Percentiles rank a stretch among this genome's conserved stretches.
phyloP scores from a whole-genome alignment of 305 asterid species.

The Rubia peregrina region DNA sequence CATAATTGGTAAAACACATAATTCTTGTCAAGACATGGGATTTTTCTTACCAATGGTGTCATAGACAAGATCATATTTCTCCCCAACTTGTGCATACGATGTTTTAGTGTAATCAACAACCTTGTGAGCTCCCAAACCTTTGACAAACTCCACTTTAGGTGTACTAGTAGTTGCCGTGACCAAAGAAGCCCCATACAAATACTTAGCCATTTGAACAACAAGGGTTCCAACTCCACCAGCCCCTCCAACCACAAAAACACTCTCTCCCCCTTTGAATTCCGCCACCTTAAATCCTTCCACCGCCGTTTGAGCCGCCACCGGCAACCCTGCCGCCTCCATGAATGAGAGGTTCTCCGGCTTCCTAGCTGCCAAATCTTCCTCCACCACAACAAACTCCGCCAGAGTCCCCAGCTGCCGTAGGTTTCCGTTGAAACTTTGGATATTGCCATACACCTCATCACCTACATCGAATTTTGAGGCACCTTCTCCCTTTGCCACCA shows the following conservation, averaged over 20 bases:
- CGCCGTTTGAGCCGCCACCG: conserved; percentile 50
- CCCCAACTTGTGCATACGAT: conserved; percentile 32
- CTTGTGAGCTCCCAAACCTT: conserved; percentile 47
- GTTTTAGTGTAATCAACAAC: conserved; percentile 52
- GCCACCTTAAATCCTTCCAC: conserved; percentile 44
- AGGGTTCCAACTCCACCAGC: conserved; percentile 62
- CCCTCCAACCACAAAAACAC: conserved; percentile 51
- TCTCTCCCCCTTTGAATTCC: conserved; percentile 33
- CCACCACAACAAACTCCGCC: conserved; percentile 40
- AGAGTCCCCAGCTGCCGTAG: conserved; percentile 39
- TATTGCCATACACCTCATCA: conserved; percentile 56
- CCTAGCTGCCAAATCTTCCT: conserved; percentile 36
- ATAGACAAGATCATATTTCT: conserved; percentile 54
- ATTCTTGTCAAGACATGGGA: too few relatives aligned
- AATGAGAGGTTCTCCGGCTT: conserved; percentile 45
- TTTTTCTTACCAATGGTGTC: conserved; percentile 42
- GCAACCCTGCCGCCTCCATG: conserved; percentile 57
- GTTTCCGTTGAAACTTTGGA: conserved; percentile 32
- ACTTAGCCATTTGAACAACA: conserved; percentile 49
- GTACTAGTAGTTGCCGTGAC: conserved; percentile 55
- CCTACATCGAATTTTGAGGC: conserved; percentile 28
- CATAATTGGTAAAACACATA: too few relatives aligned
- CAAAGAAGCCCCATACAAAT: conserved; percentile 32
- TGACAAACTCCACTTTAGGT: conserved; percentile 45
- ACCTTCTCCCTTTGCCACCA: conserved; percentile 34